Conservation (phyloP, 148 eudicot species). For the Fagopyrum tataricum region DNA sequence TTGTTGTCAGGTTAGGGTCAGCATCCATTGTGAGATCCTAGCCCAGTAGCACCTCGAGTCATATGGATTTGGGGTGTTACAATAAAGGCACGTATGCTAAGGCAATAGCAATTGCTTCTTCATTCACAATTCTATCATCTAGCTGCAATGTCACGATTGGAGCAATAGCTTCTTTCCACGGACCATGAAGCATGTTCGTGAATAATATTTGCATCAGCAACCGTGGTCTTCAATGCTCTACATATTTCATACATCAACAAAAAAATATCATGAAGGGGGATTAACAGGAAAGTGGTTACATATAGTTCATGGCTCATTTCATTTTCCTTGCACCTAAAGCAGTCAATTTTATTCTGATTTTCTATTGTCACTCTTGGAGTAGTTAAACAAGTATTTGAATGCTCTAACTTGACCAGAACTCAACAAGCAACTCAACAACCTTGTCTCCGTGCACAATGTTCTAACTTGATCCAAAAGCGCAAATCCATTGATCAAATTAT, state of each 20-base stretch:
- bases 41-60: no score
- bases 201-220: constrained; percentile 7
- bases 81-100: no score
- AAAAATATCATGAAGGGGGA: no score
- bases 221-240: no score
- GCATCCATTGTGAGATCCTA: no score
- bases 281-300: background rate
- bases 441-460: constrained; percentile 43
- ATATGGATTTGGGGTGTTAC: no score
- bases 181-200: constrained; percentile 99
- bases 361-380: background rate
- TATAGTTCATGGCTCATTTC: background rate
- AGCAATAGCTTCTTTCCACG: constrained; percentile 96
- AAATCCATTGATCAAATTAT: no score
- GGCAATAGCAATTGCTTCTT: constrained; percentile 76
- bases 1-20: no score
- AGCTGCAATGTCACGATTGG: constrained; percentile 71
- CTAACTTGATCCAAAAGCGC: no score
- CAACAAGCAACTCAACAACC: constrained; percentile 69
- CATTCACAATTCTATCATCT: constrained; percentile 82
- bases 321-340: background rate
- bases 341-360: background rate
- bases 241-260: no score
- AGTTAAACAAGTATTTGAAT: background rate
- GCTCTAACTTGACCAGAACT: constrained; percentile 17